Evolutionary conservation across 2,329 filamentous ascomycete genomes (phyloP), one percentile per base, ranked within the genome.

Genomic region (Exophiala sideris): DNA sequence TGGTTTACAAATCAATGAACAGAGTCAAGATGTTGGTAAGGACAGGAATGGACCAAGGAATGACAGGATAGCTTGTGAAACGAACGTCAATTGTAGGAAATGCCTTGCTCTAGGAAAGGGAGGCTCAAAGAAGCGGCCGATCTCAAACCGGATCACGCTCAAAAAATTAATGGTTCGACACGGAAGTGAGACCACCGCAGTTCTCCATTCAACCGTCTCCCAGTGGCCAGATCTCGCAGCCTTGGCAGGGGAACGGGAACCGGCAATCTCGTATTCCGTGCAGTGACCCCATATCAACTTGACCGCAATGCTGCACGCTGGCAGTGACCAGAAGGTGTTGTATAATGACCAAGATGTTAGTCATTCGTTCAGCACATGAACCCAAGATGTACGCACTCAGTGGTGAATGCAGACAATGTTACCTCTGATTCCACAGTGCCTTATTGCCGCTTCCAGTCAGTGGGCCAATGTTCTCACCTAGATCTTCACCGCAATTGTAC

Each of bases 161-260:
- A 14, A 44, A 44, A 44, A 44, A 24, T 44, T 32, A 32, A 44
- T 44, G 41, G 41, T 20, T 14, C 41, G 41, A 44, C 41, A 44
- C 41, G 41, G 41, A 44, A 44, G 29, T 7, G 41, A 44, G 35
- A 12, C 35, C 11, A 12, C 35, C 11, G 41, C 41, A 44, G n/a
- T 44, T 16, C 21, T 24, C 41, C 41, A 21, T 24, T 20, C 41
- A 44, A 20, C 20, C 41, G n/a, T 44, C 14, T 41, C 39, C 18
- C 24, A 29, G 20, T 32, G 40, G 41, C 35, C 35, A 38, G 35
- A 12, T 38, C 3, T 20, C 29, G 21, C 4, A 24, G 41, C 20
- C 41, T 44, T 44, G 18, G 41, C 41, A 44, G 41, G 41, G 41
- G 41, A 44, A 32, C 21, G 41, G 41, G 20, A 44, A 16, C 21